Conservation (phyloP, 176 grass and related monocot genomes). For the Juncus inflexus region DNA sequence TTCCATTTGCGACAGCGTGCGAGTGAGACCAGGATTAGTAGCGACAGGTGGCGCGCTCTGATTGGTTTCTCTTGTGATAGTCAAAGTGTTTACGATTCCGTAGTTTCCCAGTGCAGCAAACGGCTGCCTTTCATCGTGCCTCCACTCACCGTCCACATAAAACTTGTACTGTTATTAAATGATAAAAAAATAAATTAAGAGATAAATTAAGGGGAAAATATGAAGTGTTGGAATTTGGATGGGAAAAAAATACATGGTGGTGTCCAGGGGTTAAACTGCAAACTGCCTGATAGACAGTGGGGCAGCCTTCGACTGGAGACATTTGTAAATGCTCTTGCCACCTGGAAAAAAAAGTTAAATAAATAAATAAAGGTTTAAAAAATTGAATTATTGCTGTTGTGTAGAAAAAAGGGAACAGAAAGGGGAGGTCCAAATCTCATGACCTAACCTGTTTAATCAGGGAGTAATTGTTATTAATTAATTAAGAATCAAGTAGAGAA, state of each 20-base stretch:
- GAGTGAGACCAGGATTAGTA: conserved; percentile 23
- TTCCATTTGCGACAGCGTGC: conserved; percentile 58
- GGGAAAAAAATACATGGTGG: conserved; percentile 54
- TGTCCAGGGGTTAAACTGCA: conserved; percentile 65
- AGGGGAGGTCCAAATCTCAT: too few relatives aligned
- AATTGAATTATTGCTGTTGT: too few relatives aligned
- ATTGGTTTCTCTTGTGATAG: conserved; percentile 48
- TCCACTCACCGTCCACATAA: conserved; percentile 89
- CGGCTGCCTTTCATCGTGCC: conserved; percentile 72
- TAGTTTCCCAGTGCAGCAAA: conserved; percentile 43
- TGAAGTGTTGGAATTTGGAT: not conserved
- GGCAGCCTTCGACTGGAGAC: conserved; percentile 84
- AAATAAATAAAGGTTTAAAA: not conserved
- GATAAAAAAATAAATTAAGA: conserved; percentile 7
- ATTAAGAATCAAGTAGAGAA: not conserved
- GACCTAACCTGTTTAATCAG: not conserved
- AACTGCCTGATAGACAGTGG: conserved; percentile 72
- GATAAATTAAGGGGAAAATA: not conserved
- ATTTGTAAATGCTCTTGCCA: conserved; percentile 88
- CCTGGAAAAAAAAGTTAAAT: conserved; percentile 32
- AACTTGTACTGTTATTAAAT: conserved; percentile 74
- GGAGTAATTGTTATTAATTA: not conserved
- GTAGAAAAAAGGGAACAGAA: too few relatives aligned
- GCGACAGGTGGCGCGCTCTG: conserved; percentile 39
- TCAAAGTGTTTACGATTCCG: conserved; percentile 83